A percentile compares a stretch with the other conserved stretches of the same genome.
These are phyloP conservation scores for Sedum album DNA, from an alignment of 164 flowering plant species.

Conservation along the genomic window DNA sequence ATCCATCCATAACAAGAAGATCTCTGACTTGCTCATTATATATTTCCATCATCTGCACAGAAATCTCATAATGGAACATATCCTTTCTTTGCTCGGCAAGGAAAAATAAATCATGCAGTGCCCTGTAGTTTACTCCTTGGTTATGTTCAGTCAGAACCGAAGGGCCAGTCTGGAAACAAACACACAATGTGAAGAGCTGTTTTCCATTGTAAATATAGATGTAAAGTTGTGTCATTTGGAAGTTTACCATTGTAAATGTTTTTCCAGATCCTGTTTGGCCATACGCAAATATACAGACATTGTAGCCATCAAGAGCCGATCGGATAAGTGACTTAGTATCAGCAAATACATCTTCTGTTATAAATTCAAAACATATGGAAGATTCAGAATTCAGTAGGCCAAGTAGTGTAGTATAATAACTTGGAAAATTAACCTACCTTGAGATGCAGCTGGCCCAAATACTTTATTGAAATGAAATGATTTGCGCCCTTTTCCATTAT, in stretches of 20 bases:
- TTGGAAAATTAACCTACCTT: constrained; percentile 44
- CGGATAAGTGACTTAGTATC: constrained; percentile 91
- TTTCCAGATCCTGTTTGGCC: constrained; percentile 99
- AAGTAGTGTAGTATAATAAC: background rate
- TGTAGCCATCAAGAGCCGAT: constrained; percentile 96
- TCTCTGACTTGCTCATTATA: constrained; percentile 99
- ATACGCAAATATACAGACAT: constrained; percentile 98
- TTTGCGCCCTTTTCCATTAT: constrained; percentile 67
- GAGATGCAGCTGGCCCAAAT: constrained; percentile 85
- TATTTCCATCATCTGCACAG: constrained; percentile 97
- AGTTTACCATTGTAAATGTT: constrained; percentile 84
- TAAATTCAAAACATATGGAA: background rate
- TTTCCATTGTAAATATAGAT: background rate
- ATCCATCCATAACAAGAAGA: constrained; percentile 78
- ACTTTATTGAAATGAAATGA: constrained; percentile 86
- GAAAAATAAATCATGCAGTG: constrained; percentile 74
- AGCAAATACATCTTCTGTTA: constrained; percentile 84
- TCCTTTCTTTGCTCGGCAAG: constrained; percentile 81
- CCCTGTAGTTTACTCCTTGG: constrained; percentile 91
- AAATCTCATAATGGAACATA: constrained; percentile 66
- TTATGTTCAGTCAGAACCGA: constrained; percentile 69
- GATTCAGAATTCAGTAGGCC: background rate
- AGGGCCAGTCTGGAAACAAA: constrained; percentile 66
- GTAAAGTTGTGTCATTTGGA: background rate
- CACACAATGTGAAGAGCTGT: background rate